Evolutionary conservation across 2,329 filamentous ascomycete genomes (phyloP).

Genomic region (Penicillium thymicola): DNA sequence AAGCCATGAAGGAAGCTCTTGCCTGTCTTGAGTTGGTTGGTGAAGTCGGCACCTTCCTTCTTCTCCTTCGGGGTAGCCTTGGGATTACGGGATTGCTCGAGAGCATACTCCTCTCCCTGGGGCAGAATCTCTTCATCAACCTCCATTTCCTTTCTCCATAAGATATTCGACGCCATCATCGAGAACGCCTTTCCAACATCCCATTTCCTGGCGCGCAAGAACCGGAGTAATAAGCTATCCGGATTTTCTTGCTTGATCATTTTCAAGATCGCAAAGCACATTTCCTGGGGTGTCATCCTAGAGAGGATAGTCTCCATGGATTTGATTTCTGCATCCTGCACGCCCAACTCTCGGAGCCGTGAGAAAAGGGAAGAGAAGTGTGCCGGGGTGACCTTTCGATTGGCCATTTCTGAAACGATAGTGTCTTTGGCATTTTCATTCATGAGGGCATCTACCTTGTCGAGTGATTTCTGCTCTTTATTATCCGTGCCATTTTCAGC

Average conservation of each 20-base stretch:
- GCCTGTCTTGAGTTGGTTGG: conserved; percentile 19
- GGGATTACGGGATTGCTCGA: conserved; percentile 54
- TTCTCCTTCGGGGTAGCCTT: conserved; percentile 7
- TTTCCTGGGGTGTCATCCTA: conserved; percentile 67
- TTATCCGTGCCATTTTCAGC: neutral
- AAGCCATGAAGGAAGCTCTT: conserved; percentile 21
- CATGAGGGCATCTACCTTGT: conserved; percentile 18
- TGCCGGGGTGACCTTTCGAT: conserved; percentile 14
- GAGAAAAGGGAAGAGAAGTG: conserved; percentile 19
- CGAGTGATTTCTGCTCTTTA: conserved; percentile 12
- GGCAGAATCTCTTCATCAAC: conserved; percentile 82
- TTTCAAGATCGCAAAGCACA: conserved; percentile 76
- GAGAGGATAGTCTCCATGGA: conserved; percentile 49
- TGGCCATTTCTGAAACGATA: conserved; percentile 15
- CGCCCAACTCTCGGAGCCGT: conserved; percentile 17
- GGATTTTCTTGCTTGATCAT: conserved; percentile 94
- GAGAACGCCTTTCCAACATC: conserved; percentile 83
- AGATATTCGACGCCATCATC: conserved; percentile 86
- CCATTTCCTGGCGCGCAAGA: conserved; percentile 82
- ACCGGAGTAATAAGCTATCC: conserved; percentile 74
- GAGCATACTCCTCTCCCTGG: conserved; percentile 65
- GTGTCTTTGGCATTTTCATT: conserved; percentile 15
- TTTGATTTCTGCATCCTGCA: conserved; percentile 16
- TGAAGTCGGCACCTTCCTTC: conserved; percentile 16
- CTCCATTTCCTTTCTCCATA: conserved; percentile 80